phyloP scores from a whole-genome alignment of 768 basidiomycete species.

The Kwoniella europaea region DNA sequence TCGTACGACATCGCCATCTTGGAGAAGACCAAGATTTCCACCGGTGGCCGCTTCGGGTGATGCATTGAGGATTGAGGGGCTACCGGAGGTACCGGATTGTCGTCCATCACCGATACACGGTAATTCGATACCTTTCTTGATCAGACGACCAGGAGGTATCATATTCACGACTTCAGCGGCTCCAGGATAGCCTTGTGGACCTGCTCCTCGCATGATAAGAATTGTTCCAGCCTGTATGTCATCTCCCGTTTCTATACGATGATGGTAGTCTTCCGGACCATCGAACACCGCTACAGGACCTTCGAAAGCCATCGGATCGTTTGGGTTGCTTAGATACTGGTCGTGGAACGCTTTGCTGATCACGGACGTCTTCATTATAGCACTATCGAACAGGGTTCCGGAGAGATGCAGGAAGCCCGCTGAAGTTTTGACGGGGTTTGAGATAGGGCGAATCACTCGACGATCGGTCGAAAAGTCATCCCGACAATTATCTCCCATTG shows the following conservation, averaged over 20 bases:
- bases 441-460: constrained; percentile 51
- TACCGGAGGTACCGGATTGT: constrained; percentile 54
- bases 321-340: constrained; percentile 52
- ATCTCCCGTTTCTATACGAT: constrained; percentile 38
- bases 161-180: constrained; percentile 56
- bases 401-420: constrained; percentile 56
- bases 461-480: constrained; percentile 47
- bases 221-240: constrained; percentile 49
- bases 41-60: constrained; percentile 54
- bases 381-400: constrained; percentile 54
- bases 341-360: constrained; percentile 51
- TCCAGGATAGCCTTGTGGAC: constrained; percentile 53
- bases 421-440: constrained; percentile 44
- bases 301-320: constrained; percentile 57
- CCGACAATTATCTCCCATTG: constrained; percentile 49
- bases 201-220: constrained; percentile 57
- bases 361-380: constrained; percentile 57
- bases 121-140: constrained; percentile 55
- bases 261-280: constrained; percentile 57
- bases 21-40: constrained; percentile 49
- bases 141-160: constrained; percentile 53
- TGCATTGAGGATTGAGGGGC: constrained; percentile 56
- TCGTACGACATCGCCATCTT: constrained; percentile 49
- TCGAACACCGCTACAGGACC: constrained; percentile 57
- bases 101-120: constrained; percentile 58